Conservation (phyloP, 306 rosid species). For the Hippophae rhamnoides region DNA sequence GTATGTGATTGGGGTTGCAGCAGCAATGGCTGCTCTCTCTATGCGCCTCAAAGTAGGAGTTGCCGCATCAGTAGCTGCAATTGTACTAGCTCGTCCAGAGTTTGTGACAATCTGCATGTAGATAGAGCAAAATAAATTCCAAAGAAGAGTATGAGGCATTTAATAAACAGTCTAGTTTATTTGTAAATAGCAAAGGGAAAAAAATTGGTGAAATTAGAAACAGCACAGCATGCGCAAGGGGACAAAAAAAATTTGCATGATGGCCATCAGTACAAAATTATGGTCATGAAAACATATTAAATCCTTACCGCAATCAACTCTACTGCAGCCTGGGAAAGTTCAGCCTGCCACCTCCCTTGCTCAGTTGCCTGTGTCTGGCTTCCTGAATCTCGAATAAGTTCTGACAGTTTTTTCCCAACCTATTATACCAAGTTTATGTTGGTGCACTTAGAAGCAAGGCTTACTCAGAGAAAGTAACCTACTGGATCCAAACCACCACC, state of each 20-base stretch:
- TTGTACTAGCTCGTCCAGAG: conserved; percentile 93
- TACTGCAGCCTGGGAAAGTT: conserved; percentile 95
- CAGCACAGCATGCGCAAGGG: no score
- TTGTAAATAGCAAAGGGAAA: neutral
- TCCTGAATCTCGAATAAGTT: conserved; percentile 86
- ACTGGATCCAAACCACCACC: no score
- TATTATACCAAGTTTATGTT: conserved; percentile 20
- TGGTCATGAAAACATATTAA: neutral
- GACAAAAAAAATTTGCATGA: no score
- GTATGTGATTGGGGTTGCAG: conserved; percentile 98
- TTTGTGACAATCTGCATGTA: conserved; percentile 80
- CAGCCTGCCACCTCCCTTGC: conserved; percentile 97
- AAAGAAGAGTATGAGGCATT: neutral
- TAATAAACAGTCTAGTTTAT: neutral
- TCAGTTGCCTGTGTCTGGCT: conserved; percentile 69
- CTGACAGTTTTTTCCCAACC: conserved; percentile 96
- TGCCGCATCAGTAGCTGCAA: conserved; percentile 97
- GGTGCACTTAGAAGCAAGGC: no score
- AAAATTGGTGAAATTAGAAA: no score
- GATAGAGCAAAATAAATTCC: conserved; percentile 9
- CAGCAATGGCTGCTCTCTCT: conserved; percentile 98
- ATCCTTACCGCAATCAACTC: conserved; percentile 74
- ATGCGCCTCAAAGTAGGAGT: conserved; percentile 98
- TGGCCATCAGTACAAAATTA: neutral
- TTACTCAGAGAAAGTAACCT: no score